Evolutionary conservation across 108 stramenopile genomes (phyloP).

Genomic region (Pseudonitzschia multiseries): DNA sequence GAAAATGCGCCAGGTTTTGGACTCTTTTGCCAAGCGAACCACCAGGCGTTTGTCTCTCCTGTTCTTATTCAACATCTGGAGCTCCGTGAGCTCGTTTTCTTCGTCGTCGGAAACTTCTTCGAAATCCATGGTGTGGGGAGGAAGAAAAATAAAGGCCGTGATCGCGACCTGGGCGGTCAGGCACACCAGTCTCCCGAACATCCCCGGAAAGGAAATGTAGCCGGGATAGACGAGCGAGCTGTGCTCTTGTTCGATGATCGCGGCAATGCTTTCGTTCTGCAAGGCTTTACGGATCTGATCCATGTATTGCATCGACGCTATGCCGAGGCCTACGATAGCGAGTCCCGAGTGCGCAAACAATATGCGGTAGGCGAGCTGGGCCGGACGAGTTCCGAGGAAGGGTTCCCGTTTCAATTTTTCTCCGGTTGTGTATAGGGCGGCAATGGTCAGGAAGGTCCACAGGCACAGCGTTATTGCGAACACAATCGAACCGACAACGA

Average conservation of each 20-base stretch:
- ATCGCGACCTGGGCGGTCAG: conserved; percentile 64
- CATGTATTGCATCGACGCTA: conserved; percentile 31
- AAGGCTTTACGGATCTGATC: not conserved
- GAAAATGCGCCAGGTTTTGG: conserved; percentile 60
- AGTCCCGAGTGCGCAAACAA: conserved; percentile 39
- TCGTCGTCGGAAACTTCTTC: conserved; percentile 34
- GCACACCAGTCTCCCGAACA: conserved; percentile 67
- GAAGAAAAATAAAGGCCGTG: conserved; percentile 76
- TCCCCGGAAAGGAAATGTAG: conserved; percentile 59
- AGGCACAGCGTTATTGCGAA: conserved; percentile 37
- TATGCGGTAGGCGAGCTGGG: conserved; percentile 77
- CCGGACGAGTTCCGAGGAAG: conserved; percentile 77
- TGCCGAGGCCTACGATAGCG: conserved; percentile 30
- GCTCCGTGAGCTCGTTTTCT: conserved; percentile 27
- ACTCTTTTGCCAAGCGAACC: conserved; percentile 35
- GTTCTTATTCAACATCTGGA: conserved; percentile 40
- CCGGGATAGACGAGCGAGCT: conserved; percentile 37
- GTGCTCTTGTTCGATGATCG: conserved; percentile 13
- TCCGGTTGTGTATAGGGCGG: conserved; percentile 57
- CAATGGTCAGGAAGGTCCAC: conserved; percentile 57
- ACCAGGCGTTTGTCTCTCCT: conserved; percentile 69
- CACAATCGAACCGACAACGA: not conserved
- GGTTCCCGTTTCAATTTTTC: conserved; percentile 57
- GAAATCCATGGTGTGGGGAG: conserved; percentile 40
- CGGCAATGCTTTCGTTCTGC: not conserved